Evolutionary conservation across 2,329 filamentous ascomycete genomes (phyloP).

Genomic region (Apiospora hydei): DNA sequence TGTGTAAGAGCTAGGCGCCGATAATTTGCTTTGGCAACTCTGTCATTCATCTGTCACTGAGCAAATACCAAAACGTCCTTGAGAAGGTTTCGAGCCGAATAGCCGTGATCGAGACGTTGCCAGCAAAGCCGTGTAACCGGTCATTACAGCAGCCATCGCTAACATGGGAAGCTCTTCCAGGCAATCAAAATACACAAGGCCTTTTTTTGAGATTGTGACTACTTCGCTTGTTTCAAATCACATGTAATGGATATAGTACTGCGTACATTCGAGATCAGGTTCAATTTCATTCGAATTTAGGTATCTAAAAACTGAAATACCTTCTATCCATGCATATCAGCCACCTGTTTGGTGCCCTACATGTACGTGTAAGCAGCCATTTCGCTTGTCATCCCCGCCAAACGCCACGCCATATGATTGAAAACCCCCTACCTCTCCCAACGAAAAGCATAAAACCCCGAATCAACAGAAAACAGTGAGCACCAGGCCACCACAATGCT

Average conservation of each 20-base stretch:
- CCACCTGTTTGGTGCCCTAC: background rate
- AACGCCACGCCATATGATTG: slow-evolving; percentile 21
- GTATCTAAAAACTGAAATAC: background rate
- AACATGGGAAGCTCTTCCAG: background rate
- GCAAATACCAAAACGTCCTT: background rate
- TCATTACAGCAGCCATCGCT: background rate
- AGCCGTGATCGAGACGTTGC: background rate
- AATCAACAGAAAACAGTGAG: slow-evolving; percentile 4
- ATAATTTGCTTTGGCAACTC: background rate
- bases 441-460: background rate
- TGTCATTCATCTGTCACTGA: background rate
- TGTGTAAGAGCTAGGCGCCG: background rate
- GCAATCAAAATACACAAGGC: background rate
- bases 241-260: background rate
- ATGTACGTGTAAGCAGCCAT: background rate
- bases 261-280: too few relatives aligned
- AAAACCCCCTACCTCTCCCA: background rate
- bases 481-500: background rate
- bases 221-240: background rate
- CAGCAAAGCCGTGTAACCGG: slow-evolving; percentile 12
- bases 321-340: background rate
- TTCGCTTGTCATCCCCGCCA: slow-evolving; percentile 1
- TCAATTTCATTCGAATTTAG: background rate
- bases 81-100: background rate
- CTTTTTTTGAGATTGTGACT: background rate